Percentiles rank a stretch among this genome's conserved stretches.
These are phyloP conservation scores for Trichoderma sp. DNA, from an alignment of 2,329 filamentous ascomycete genomes.

Conservation along the genomic window DNA sequence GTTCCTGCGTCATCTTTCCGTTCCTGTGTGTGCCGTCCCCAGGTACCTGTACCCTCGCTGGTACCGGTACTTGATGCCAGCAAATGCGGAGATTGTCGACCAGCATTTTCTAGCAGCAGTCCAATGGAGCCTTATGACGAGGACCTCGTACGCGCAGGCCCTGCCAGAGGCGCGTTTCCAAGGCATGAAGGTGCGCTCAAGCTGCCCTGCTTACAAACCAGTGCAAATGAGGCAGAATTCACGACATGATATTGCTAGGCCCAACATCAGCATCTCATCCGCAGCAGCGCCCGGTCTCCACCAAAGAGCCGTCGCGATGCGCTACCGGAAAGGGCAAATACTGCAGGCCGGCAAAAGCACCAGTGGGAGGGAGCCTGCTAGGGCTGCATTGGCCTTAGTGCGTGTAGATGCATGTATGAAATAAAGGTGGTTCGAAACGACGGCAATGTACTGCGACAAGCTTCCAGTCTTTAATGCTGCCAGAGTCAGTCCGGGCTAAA, in stretches of 20 bases:
- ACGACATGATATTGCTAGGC: not conserved
- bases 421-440: not conserved
- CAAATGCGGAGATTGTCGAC: not conserved
- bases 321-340: not conserved
- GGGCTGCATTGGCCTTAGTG: not conserved
- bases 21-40: not conserved
- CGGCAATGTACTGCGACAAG: not conserved
- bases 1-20: not conserved
- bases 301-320: not conserved
- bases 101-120: not conserved
- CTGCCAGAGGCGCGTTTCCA: not conserved
- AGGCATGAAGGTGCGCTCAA: not conserved
- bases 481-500: not conserved
- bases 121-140: not conserved
- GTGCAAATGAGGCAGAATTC: slow-evolving; percentile 6
- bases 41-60: not conserved
- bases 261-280: not conserved
- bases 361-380: not conserved
- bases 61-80: slow-evolving; percentile 3
- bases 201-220: slow-evolving; percentile 11
- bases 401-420: not conserved
- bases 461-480: not conserved
- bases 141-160: not conserved
- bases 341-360: not conserved
- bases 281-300: slow-evolving; percentile 15